phyloP scores from a whole-genome alignment of 768 basidiomycete species.

The Leccinum incarnatum region DNA sequence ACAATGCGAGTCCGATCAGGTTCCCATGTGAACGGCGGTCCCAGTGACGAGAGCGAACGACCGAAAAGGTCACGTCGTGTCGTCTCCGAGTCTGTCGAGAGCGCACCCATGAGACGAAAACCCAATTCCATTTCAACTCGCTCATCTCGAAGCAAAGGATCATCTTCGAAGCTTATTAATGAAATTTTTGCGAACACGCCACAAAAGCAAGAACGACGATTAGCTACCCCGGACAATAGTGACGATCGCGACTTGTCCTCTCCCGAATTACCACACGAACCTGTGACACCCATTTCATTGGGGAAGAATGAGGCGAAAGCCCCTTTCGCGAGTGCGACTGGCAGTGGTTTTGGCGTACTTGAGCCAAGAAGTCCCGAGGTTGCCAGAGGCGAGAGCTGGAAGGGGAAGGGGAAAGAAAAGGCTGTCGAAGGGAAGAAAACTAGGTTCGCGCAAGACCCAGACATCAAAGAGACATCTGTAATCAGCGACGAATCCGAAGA shows the following conservation, averaged over 20 bases:
- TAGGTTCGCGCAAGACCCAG: slow-evolving; percentile 38
- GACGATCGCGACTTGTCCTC: slow-evolving; percentile 22
- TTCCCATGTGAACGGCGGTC: slow-evolving; percentile 1
- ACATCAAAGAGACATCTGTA: slow-evolving; percentile 25
- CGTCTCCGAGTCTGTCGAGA: slow-evolving; percentile 18
- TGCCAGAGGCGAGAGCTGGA: slow-evolving; percentile 39
- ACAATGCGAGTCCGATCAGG: slow-evolving; percentile 20
- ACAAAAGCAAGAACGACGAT: slow-evolving; percentile 9
- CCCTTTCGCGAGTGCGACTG: slow-evolving; percentile 2
- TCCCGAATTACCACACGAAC: slow-evolving; percentile 32
- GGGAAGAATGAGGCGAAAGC: slow-evolving; percentile 21
- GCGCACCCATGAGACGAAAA: slow-evolving; percentile 6
- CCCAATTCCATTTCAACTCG: background rate
- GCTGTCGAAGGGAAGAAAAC: slow-evolving; percentile 39
- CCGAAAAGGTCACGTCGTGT: slow-evolving; percentile 14
- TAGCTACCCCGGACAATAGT: slow-evolving; percentile 14
- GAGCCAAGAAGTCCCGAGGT: slow-evolving; percentile 56
- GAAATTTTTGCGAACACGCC: background rate
- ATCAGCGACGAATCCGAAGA: slow-evolving; percentile 10
- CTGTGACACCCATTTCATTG: slow-evolving; percentile 32
- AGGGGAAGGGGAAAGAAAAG: slow-evolving; percentile 28
- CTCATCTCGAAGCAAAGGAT: slow-evolving; percentile 1
- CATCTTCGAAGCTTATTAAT: slow-evolving; percentile 8
- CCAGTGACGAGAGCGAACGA: slow-evolving; percentile 1
- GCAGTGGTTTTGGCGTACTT: slow-evolving; percentile 31